Conservation (phyloP, 1,284 basidiomycete species). For the Trichosporon asahii region DNA sequence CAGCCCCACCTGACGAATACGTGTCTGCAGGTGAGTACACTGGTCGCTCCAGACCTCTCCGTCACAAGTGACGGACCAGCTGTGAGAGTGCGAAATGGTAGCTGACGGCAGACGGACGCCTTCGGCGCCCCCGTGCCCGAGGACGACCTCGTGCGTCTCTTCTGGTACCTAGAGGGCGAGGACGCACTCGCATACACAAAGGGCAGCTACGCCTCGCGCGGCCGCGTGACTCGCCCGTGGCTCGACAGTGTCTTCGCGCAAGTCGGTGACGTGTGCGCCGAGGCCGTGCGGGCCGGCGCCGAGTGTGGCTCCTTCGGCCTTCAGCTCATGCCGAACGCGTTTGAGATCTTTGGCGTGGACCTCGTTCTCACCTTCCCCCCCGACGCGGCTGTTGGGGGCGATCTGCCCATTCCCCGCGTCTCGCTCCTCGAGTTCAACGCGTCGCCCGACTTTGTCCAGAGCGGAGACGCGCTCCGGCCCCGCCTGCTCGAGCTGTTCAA, state of each 20-base stretch:
- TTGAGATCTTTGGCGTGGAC: conserved; percentile 91
- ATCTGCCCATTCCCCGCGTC: conserved; percentile 58
- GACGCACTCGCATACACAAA: conserved; percentile 50
- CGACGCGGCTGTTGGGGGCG: not conserved
- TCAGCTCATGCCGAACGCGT: conserved; percentile 83
- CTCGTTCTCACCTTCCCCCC: conserved; percentile 68
- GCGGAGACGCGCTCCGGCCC: conserved; percentile 69
- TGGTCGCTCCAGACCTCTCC: no score
- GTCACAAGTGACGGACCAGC: no score
- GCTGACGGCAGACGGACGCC: conserved; percentile 50
- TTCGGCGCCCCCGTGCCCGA: conserved; percentile 53
- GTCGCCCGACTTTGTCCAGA: conserved; percentile 93
- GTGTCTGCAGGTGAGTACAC: conserved; percentile 66
- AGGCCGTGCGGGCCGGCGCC: conserved; percentile 80
- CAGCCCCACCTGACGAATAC: conserved; percentile 90
- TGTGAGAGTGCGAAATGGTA: no score
- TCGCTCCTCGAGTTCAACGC: conserved; percentile 88
- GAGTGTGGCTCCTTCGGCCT: conserved; percentile 58
- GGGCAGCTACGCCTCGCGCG: conserved; percentile 15
- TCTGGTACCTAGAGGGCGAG: conserved; percentile 70
- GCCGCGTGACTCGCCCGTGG: conserved; percentile 56
- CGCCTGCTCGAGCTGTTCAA: conserved; percentile 78
- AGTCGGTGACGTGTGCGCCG: conserved; percentile 65
- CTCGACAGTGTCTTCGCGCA: conserved; percentile 61
- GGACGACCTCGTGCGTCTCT: conserved; percentile 60